A percentile compares a stretch with the other conserved stretches of the same genome.
Evolutionary conservation across 306 rosid species (phyloP).

Genomic region (Dalbergia oliveri): DNA sequence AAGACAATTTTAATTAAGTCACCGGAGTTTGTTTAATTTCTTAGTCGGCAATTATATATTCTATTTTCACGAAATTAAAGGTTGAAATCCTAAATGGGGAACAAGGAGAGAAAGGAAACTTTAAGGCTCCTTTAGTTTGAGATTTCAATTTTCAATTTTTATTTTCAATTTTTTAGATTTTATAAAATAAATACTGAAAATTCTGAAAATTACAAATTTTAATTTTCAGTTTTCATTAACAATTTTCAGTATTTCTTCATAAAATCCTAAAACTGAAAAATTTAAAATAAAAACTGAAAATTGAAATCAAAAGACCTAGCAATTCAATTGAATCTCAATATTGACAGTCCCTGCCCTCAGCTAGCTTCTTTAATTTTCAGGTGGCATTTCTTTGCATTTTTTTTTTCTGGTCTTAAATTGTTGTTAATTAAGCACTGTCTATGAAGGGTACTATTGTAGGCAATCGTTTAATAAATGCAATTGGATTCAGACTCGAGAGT

Average conservation of each 20-base stretch:
- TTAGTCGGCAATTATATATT: neutral
- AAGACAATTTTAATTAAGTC: neutral
- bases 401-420: neutral
- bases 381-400: no score
- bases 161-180: no score
- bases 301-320: no score
- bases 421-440: constrained; percentile 22
- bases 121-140: no score
- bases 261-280: no score
- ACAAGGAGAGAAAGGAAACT: neutral
- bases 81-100: no score
- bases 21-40: neutral
- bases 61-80: neutral
- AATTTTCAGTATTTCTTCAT: no score
- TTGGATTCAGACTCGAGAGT: constrained; percentile 2
- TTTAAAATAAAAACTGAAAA: no score
- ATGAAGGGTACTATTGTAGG: neutral
- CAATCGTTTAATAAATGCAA: neutral
- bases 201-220: no score
- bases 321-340: neutral
- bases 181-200: no score
- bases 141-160: no score
- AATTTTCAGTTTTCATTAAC: no score
- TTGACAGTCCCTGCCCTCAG: constrained; percentile 1
- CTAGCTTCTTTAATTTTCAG: constrained; percentile 6